Evolutionary conservation across 148 eudicot genomes (phyloP).

Genomic region (Chenopodium album): DNA sequence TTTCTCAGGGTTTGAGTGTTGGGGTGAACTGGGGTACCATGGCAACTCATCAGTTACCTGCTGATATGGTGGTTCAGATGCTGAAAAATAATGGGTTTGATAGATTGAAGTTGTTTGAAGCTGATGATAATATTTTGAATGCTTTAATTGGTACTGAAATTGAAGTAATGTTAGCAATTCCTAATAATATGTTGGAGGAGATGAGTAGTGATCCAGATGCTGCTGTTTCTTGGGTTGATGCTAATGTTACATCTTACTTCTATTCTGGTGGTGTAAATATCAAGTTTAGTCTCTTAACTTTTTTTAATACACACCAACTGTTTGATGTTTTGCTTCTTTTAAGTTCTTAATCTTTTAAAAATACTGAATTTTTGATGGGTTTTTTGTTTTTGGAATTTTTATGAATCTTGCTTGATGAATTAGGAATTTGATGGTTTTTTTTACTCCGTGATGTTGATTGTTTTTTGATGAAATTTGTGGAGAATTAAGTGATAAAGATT

Average conservation of each 20-base stretch:
- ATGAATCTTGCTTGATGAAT: no score
- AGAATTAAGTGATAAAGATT: neutral
- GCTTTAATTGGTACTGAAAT: conserved; percentile 68
- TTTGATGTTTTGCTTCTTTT: conserved; percentile 12
- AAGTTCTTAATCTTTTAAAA: neutral
- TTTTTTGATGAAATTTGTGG: neutral
- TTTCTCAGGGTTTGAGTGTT: conserved; percentile 33
- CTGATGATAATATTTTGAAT: conserved; percentile 58
- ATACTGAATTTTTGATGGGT: neutral
- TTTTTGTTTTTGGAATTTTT: no score
- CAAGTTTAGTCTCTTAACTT: conserved; percentile 43
- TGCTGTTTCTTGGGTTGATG: conserved; percentile 85
- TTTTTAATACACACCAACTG: conserved; percentile 4
- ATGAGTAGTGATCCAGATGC: conserved; percentile 60
- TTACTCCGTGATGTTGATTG: neutral
- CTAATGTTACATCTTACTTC: conserved; percentile 63
- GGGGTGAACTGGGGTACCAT: conserved; percentile 99
- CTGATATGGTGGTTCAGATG: conserved; percentile 75
- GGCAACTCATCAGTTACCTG: conserved; percentile 66
- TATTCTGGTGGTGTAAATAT: conserved; percentile 82
- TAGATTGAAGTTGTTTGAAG: conserved; percentile 88
- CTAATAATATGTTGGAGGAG: conserved; percentile 70
- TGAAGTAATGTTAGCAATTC: conserved; percentile 85
- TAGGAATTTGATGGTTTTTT: neutral
- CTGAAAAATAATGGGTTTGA: conserved; percentile 75